phyloP scores from a whole-genome alignment of 495 filamentous ascomycete genomes.

The Hypoxylon lenormandii region DNA sequence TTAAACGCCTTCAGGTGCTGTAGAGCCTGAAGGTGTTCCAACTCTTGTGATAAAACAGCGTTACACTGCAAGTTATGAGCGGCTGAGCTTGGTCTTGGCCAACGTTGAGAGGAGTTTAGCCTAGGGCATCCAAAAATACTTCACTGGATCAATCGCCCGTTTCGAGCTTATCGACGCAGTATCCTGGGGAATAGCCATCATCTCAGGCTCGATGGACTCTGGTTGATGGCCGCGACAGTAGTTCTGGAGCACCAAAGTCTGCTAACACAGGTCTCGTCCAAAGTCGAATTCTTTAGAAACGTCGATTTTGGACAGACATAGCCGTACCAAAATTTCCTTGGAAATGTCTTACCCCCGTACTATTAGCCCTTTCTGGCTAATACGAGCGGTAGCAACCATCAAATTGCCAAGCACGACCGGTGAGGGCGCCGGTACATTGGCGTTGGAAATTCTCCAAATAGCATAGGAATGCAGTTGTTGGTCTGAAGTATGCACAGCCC shows the following conservation, averaged over 20 bases:
- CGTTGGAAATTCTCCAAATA: background rate
- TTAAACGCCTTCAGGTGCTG: no score
- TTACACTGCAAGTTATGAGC: no score
- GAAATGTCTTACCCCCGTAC: slow-evolving; percentile 3
- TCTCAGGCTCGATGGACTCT: background rate
- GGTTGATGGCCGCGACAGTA: background rate
- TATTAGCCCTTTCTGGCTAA: slow-evolving; percentile 27
- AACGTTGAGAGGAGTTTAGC: no score
- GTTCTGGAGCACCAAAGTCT: background rate
- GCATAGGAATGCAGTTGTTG: background rate
- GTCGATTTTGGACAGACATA: background rate
- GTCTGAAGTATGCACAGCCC: background rate
- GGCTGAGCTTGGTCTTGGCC: no score
- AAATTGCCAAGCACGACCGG: slow-evolving; percentile 26
- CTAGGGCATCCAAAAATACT: no score
- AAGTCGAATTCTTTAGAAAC: background rate
- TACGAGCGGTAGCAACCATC: slow-evolving; percentile 9
- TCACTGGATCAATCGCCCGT: no score
- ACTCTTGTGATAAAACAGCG: no score
- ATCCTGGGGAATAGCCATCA: no score
- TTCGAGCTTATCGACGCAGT: no score
- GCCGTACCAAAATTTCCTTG: background rate
- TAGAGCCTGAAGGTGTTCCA: no score
- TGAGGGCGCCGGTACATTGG: background rate
- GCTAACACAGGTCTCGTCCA: background rate